These are phyloP conservation scores for Willaertia magna DNA, from an alignment of 208 protist species.

Conservation along the genomic window DNA sequence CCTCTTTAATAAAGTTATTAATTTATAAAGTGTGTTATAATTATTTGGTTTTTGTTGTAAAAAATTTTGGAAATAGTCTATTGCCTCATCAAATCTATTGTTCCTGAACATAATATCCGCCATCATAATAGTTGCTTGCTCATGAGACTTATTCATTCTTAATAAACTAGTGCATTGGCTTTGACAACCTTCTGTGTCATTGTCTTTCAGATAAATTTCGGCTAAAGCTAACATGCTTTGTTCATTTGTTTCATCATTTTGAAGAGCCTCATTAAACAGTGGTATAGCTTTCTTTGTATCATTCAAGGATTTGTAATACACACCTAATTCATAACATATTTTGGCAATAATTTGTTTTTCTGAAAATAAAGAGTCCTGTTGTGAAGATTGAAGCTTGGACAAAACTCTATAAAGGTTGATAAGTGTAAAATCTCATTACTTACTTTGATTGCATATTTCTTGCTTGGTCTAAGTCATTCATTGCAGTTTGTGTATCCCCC, in stretches of 20 bases:
- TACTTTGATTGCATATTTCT: constrained; percentile 18
- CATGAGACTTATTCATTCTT: constrained; percentile 54
- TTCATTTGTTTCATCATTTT: constrained; percentile 59
- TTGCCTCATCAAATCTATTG: constrained; percentile 62
- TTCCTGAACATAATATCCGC: constrained; percentile 70
- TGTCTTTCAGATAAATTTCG: constrained; percentile 49
- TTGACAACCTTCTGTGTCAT: constrained; percentile 68
- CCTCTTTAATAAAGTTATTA: constrained; percentile 59
- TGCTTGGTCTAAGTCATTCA: not conserved
- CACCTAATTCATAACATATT: constrained; percentile 61
- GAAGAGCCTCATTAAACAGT: constrained; percentile 63
- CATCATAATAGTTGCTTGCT: constrained; percentile 73
- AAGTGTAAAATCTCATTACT: constrained; percentile 44
- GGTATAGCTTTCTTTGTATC: constrained; percentile 45
- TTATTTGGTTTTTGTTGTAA: constrained; percentile 63
- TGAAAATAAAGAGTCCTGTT: constrained; percentile 55
- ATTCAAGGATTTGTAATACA: constrained; percentile 28
- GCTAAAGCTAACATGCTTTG: constrained; percentile 55
- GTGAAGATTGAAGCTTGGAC: constrained; percentile 50
- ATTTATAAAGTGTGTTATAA: constrained; percentile 65
- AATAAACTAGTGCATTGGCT: constrained; percentile 66
- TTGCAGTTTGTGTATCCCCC: not conserved
- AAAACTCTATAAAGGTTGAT: constrained; percentile 52
- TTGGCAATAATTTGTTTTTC: constrained; percentile 51
- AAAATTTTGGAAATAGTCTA: constrained; percentile 61